phyloP scores from a whole-genome alignment of 768 basidiomycete genomes.

The Auricularia auricula-judae region DNA sequence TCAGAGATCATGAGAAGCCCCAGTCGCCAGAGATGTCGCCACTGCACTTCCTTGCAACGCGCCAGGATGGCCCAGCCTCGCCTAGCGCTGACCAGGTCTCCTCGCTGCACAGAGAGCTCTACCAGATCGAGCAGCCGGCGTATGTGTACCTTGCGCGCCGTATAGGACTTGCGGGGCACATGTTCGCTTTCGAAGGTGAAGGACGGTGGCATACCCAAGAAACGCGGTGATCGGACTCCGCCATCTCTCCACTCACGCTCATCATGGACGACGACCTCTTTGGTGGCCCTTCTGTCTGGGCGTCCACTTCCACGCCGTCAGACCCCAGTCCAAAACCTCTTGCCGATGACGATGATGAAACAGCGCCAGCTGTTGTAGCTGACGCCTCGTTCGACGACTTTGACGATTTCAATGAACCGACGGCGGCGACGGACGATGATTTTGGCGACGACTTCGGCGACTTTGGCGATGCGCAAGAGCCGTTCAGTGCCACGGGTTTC shows the following conservation, averaged over 20 bases:
- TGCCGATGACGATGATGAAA: slow-evolving; percentile 5
- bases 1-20: slow-evolving; percentile 45
- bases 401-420: slow-evolving; percentile 34
- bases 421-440: slow-evolving; percentile 53
- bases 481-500: slow-evolving; percentile 5
- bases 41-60: slow-evolving; percentile 68
- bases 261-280: slow-evolving; percentile 7
- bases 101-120: slow-evolving; percentile 56
- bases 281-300: slow-evolving; percentile 4
- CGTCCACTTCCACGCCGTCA: slow-evolving; percentile 1
- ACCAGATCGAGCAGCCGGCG: slow-evolving; percentile 66
- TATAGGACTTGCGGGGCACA: slow-evolving; percentile 22
- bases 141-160: slow-evolving; percentile 59
- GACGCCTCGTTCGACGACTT: slow-evolving; percentile 47
- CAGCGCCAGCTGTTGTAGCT: neutral
- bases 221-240: neutral
- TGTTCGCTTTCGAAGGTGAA: neutral
- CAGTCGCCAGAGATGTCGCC: slow-evolving; percentile 61
- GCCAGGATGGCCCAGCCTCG: slow-evolving; percentile 65
- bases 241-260: neutral
- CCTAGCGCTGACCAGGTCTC: slow-evolving; percentile 51
- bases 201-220: neutral
- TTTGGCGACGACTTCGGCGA: slow-evolving; percentile 78
- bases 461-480: slow-evolving; percentile 53
- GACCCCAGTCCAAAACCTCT: slow-evolving; percentile 11